Base-by-base conservation (phyloP, 495 filamentous ascomycete species). In the Talaromyces proteolyticus region DNA sequence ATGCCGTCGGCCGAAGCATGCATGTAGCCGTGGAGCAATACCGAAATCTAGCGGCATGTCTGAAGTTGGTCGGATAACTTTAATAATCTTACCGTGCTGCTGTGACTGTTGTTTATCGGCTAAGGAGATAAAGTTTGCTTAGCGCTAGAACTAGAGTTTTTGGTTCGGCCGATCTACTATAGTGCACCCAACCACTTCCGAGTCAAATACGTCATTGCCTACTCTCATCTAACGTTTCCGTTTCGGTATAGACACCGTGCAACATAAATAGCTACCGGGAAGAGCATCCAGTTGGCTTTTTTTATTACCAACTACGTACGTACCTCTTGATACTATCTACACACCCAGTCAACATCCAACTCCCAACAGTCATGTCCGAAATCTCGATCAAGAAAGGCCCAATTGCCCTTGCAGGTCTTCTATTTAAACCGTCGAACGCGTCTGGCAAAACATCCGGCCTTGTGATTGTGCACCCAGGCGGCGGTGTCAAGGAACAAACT, bases 401-500 rank as follows among this genome's bases (percentile, higher is more conserved):
- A 5, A 29, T 29, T 29, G 26, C 5, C 26, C 26, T 29, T 5
- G 26, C 26, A 5, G 26, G 26, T 12, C 26, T 29, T 12, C 26
- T 29, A 29, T 29, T 29, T 12, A 29, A 29, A 29, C 26, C 26
- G 12, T 29, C 26, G 26, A 29, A 29, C 5, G 26, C 26, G 26
- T 29, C 26, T 29, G 26, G 26, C 26, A 29, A 29, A 29, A 29
- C 26, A 29, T 10, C 42, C 20, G 42, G n/a, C 20, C 14, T 45
- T 23, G 42, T 45, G n/a, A 3, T 23, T 18, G 42, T 29, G 26
- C 67, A 72, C 51, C 70, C 70, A 1, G 60, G 64, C 54, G 63
- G 59, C 14, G 63, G 58, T 14, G 63, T 69, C 23, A 71, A 74
- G 53, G 70, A 76, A 51, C 68, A 74, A 50, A 65, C 61, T 20